phyloP scores from a whole-genome alignment of 2,329 filamentous ascomycete genomes.

The Cladosporium velox region DNA sequence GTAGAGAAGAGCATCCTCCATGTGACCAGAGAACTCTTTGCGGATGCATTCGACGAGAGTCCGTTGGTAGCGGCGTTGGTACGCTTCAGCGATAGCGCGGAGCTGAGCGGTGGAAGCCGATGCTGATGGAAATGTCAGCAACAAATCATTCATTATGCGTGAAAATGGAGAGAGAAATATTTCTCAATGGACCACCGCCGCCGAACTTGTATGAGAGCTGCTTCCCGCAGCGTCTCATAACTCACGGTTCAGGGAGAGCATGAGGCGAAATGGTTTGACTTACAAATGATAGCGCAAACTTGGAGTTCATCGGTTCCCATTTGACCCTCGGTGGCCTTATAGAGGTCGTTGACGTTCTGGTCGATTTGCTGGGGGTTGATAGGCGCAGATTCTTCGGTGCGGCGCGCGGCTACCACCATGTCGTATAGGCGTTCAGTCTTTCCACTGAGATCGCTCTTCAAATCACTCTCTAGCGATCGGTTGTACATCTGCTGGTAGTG shows the following conservation, averaged over 20 bases:
- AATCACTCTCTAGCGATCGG: slow-evolving; percentile 67
- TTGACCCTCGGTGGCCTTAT: slow-evolving; percentile 73
- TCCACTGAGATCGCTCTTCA: slow-evolving; percentile 77
- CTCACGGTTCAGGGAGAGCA: not conserved
- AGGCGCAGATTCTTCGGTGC: slow-evolving; percentile 76
- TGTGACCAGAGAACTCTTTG: slow-evolving; percentile 87
- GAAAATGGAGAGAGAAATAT: not conserved
- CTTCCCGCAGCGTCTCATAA: not conserved
- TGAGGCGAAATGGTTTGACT: slow-evolving; percentile 31
- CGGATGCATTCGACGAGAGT: slow-evolving; percentile 73
- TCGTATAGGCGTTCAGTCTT: slow-evolving; percentile 86
- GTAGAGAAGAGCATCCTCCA: slow-evolving; percentile 79
- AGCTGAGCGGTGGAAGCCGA: slow-evolving; percentile 79
- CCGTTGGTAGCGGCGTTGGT: slow-evolving; percentile 70
- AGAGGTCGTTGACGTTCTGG: slow-evolving; percentile 72
- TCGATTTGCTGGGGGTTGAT: slow-evolving; percentile 74
- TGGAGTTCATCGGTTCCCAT: slow-evolving; percentile 66
- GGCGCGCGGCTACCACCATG: slow-evolving; percentile 72
- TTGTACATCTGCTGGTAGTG: slow-evolving; percentile 71
- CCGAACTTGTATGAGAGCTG: not conserved
- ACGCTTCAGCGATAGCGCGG: slow-evolving; percentile 74
- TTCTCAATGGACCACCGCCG: not conserved
- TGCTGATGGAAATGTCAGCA: slow-evolving; percentile 30
- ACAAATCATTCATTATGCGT: not conserved
- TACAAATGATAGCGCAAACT: slow-evolving; percentile 72